Conservation (phyloP, 139 green algal genomes). For the Ettlia oleoabundans region DNA sequence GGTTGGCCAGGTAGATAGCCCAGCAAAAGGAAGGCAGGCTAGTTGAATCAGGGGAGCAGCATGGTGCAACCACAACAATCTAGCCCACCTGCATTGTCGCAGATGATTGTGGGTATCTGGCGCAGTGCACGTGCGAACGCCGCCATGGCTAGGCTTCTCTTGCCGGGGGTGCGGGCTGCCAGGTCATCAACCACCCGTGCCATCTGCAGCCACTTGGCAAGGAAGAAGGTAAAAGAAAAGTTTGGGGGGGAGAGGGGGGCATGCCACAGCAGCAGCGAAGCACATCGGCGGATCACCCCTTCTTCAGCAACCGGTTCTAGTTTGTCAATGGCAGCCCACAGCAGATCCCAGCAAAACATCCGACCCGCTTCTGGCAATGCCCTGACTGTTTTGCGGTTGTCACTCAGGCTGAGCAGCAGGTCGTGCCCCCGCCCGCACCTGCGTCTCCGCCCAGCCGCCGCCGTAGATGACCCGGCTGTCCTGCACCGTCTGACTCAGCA, state of each 20-base stretch:
- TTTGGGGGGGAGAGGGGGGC: background rate
- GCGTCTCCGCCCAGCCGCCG: slow-evolving; percentile 94
- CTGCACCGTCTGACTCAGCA: slow-evolving; percentile 86
- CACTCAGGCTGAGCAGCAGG: too few relatives aligned
- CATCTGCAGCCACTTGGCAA: slow-evolving; percentile 56
- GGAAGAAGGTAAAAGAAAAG: background rate
- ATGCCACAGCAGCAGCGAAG: background rate
- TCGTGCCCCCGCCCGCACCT: slow-evolving; percentile 61
- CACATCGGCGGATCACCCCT: too few relatives aligned
- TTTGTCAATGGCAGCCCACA: too few relatives aligned
- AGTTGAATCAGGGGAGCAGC: background rate
- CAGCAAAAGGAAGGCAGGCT: too few relatives aligned
- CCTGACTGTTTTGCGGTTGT: too few relatives aligned
- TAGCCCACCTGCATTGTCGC: slow-evolving; percentile 90
- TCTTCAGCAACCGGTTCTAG: too few relatives aligned
- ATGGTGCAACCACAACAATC: background rate
- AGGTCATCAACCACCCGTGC: slow-evolving; percentile 88
- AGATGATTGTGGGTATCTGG: slow-evolving; percentile 93
- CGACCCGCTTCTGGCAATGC: too few relatives aligned
- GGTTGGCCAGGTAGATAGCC: too few relatives aligned
- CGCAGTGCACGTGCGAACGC: slow-evolving; percentile 92
- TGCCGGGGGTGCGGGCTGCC: slow-evolving; percentile 88
- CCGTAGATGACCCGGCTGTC: slow-evolving; percentile 92
- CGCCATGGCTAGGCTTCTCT: slow-evolving; percentile 93
- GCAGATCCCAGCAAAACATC: too few relatives aligned